Conservation (phyloP, 1,139 yeast genomes). For the Sugiyamaella japonica region DNA sequence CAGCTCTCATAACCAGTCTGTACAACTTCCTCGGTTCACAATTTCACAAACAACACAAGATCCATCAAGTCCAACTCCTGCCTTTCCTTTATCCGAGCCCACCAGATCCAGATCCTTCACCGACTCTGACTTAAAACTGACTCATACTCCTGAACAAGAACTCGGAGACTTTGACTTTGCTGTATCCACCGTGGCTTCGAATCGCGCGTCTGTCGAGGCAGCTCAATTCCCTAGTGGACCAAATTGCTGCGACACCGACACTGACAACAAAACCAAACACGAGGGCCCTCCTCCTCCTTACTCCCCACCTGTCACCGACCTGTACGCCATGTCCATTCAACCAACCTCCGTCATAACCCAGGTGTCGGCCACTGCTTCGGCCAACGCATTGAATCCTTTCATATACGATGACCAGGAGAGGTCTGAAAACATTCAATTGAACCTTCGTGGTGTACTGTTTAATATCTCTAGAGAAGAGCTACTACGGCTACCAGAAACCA, state of each 20-base stretch:
- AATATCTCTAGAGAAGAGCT: constrained; percentile 83
- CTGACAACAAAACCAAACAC: constrained; percentile 6
- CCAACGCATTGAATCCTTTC: constrained; percentile 16
- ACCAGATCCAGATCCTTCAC: neutral
- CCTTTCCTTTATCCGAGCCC: constrained; percentile 5
- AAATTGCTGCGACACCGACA: neutral
- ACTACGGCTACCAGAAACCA: constrained; percentile 87
- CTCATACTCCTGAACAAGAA: too few species aligned
- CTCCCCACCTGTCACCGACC: constrained; percentile 32
- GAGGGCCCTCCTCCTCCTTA: constrained; percentile 36
- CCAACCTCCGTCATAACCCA: constrained; percentile 39
- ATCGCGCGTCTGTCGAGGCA: too few species aligned
- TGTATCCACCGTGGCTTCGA: too few species aligned
- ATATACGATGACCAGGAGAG: constrained; percentile 24
- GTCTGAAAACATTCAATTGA: constrained; percentile 34
- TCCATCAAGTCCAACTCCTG: constrained; percentile 10
- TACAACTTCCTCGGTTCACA: too few species aligned
- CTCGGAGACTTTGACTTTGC: too few species aligned
- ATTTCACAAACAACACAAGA: constrained; percentile 1
- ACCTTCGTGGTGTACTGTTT: constrained; percentile 63
- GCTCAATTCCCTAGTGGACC: too few species aligned
- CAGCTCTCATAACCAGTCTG: too few species aligned
- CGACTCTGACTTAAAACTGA: neutral
- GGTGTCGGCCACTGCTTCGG: constrained; percentile 27
- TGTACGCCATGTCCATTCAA: constrained; percentile 34